Evolutionary conservation across 1,284 basidiomycete species (phyloP), one percentile per base, ranked within the genome.

Genomic region (Ganoderma lucidum): DNA sequence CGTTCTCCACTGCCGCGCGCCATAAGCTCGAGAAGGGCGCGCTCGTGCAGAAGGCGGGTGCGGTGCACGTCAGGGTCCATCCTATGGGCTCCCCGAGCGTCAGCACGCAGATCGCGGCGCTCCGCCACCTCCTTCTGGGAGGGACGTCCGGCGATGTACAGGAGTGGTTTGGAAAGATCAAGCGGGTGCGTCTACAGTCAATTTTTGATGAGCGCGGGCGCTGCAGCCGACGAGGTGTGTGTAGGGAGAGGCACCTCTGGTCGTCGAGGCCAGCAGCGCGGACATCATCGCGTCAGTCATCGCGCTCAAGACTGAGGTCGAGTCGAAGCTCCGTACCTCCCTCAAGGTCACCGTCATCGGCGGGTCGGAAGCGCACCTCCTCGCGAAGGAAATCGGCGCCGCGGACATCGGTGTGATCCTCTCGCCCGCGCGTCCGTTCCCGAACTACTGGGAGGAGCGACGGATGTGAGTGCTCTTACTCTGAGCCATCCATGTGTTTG

Each of bases 241-340:
- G 6, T 17, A 81, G 80, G 79, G 88, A 78, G 70, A 86, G 79
- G 70, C 89, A 80, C 90, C 94, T 1, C 71, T 81, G 3, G 90
- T 96, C 1, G 83, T 96, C 14, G 84, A 90, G 12, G 91, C 92
- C 1, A 81, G 90, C 71, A 91, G 85, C 73, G 92, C 92, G 0
- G 93, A 95, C 76, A 83, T 87, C 66, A 94, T 95, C 82, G 90
- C 91, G 0, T 86, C 89, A 1, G 78, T 97, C 28, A 80, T 97
- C 58, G 82, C 87, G 35, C 81, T 96, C 68, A 94, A 95, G 81
- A 81, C 83, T 3, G 88, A 94, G 67, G 86, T 93, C n/a, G 92
- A 94, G 69, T 51, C 44, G 5, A 65, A 70, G 56, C 66, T 70
- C 3, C 85, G 85, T 0, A 83, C 84, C 15, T 76, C 80, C 3